Percentiles rank a stretch among this genome's conserved stretches.
Evolutionary conservation across 495 filamentous ascomycete species (phyloP).

Genomic region (Hypomontagnella monticulosa): DNA sequence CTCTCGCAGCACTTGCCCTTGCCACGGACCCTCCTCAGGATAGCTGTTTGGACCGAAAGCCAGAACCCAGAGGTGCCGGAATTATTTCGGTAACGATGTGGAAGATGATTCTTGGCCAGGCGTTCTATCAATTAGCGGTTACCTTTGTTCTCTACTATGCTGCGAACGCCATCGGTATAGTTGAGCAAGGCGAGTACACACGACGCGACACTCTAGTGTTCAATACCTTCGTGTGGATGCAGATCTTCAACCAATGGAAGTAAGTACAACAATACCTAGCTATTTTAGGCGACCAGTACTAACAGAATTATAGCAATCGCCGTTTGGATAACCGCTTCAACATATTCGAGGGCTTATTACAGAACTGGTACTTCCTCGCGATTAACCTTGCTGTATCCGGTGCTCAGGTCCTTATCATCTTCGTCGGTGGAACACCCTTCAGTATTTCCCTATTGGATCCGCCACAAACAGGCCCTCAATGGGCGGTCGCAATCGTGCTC

Average conservation of each 20-base stretch:
- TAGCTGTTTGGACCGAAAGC: conserved; percentile 81
- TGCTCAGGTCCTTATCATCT: conserved; percentile 83
- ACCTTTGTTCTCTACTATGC: conserved; percentile 85
- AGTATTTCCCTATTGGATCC: conserved; percentile 61
- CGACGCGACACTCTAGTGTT: conserved; percentile 81
- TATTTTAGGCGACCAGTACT: conserved; percentile 32
- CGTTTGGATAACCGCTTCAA: conserved; percentile 90
- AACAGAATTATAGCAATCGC: conserved; percentile 68
- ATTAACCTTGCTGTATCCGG: conserved; percentile 84
- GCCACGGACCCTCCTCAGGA: conserved; percentile 86
- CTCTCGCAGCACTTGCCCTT: conserved; percentile 84
- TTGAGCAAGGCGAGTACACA: conserved; percentile 48
- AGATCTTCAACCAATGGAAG: conserved; percentile 96
- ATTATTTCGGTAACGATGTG: conserved; percentile 89
- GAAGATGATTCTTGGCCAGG: conserved; percentile 94
- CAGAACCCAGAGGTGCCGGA: conserved; percentile 78
- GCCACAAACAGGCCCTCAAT: conserved; percentile 70
- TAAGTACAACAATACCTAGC: conserved; percentile 52
- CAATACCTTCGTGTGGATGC: conserved; percentile 97
- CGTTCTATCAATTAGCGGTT: conserved; percentile 80
- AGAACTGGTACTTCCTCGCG: conserved; percentile 83
- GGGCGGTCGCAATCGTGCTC: conserved; percentile 78
- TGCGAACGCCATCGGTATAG: conserved; percentile 67
- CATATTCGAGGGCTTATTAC: conserved; percentile 82
- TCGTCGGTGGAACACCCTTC: conserved; percentile 78